Conservation (phyloP, 208 protist species). For the Acanthamoeba triangularis region DNA sequence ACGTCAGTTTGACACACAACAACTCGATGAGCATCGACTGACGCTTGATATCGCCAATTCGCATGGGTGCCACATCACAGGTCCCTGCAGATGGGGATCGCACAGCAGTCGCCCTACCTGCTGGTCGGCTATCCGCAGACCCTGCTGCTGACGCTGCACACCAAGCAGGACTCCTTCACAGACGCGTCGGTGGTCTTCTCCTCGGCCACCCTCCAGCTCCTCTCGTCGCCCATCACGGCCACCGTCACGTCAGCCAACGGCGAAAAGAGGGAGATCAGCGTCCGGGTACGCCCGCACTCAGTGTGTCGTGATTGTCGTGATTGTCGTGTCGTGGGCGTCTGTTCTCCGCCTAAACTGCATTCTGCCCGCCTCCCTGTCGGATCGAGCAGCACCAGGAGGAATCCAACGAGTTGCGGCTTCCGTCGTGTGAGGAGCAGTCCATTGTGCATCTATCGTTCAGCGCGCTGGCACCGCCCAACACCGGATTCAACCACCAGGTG, state of each 20-base stretch:
- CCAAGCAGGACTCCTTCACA: constrained; percentile 38
- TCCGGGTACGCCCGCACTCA: neutral
- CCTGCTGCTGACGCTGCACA: neutral
- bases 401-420: neutral
- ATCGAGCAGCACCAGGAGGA: neutral
- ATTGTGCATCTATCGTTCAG: neutral
- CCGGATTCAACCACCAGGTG: constrained; percentile 50
- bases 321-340: no score
- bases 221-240: neutral
- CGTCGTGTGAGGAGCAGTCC: constrained; percentile 7
- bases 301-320: no score
- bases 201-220: constrained; percentile 17
- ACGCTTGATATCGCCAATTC: neutral
- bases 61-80: neutral
- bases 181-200: neutral
- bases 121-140: constrained; percentile 15
- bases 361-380: neutral
- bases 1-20: no score
- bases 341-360: neutral
- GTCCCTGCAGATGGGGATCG: neutral
- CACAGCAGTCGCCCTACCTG: neutral
- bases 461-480: neutral
- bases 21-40: no score
- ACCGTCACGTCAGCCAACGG: neutral
- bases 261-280: neutral